Base-by-base conservation (phyloP, 495 filamentous ascomycete species). In the Penicillium paradoxum region DNA sequence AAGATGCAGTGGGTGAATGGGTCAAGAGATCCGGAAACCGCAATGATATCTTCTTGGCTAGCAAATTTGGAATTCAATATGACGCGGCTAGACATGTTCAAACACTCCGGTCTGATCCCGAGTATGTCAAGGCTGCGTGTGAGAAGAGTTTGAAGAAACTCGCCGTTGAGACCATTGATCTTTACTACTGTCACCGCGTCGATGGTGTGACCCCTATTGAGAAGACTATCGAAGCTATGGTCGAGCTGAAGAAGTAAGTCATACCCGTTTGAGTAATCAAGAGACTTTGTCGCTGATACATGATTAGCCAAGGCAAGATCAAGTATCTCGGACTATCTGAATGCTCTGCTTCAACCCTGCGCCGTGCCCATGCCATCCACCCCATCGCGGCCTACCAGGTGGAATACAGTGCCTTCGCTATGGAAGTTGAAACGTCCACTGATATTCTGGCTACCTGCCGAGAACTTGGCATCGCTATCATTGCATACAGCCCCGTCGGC, bases 141-240 rank as follows among this genome's bases (percentile, higher is more conserved):
- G 76, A 77, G 48, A 72, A 67, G 53, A 82, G 78, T 36, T 58
- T 86, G 34, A 59, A 77, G 51, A 58, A 77, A 10, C 70, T 88
- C 4, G 77, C 73, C 0, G 66, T 77, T 0, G 71, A 77, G 5
- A 79, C 29, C 2, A 78, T 87, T 53, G 85, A 88, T 53, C 63
- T 88, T 9, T 85, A 79, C 51, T 86, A 86, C 58, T 72, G 68
- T 44, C 69, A 69, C 47, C 66, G 62, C 0, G 59, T 69, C 21
- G 71, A 76, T 54, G 45, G 45, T 4, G 61, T 65, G 17, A 76
- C 73, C 0, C 79, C 78, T 2, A 70, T 82, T 54, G 73, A 53
- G 77, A 86, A 81, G 37, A 84, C 83, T 0, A 67, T 88, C 18
- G 83, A 88, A 67, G 78, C 79, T 57, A 85, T 80, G 29, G 69